phyloP scores from a whole-genome alignment of 2,329 filamentous ascomycete species.

The Aspergillus floridensis region DNA sequence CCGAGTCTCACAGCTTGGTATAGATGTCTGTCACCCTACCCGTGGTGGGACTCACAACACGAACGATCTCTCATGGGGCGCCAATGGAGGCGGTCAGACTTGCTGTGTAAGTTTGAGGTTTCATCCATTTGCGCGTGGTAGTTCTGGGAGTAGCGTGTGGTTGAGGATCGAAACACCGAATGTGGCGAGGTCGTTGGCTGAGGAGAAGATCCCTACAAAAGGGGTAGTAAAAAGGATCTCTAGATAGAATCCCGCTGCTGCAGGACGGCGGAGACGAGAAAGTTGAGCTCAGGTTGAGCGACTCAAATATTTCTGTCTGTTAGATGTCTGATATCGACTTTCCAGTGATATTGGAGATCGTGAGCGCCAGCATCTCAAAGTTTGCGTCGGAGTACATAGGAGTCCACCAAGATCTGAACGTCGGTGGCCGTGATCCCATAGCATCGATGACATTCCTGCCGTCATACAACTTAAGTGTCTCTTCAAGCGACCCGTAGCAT shows the following conservation, averaged over 20 bases:
- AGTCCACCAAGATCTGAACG: constrained; percentile 45
- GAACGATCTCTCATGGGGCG: constrained; percentile 44
- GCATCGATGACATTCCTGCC: too few relatives aligned
- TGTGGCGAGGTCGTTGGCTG: constrained; percentile 38
- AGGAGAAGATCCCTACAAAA: constrained; percentile 26
- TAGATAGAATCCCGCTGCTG: too few relatives aligned
- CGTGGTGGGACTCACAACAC: constrained; percentile 27
- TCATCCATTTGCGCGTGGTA: constrained; percentile 6
- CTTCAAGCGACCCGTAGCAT: too few relatives aligned
- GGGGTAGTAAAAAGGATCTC: too few relatives aligned
- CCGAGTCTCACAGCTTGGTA: constrained; percentile 45
- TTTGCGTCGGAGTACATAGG: constrained; percentile 53
- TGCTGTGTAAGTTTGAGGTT: constrained; percentile 24
- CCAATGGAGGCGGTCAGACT: constrained; percentile 41
- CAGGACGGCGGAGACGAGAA: too few relatives aligned
- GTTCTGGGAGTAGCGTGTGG: constrained; percentile 37
- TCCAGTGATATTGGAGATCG: constrained; percentile 47
- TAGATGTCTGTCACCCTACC: constrained; percentile 34
- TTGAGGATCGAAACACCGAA: constrained; percentile 34
- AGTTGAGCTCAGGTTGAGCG: too few relatives aligned
- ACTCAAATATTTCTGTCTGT: too few relatives aligned
- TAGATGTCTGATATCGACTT: too few relatives aligned
- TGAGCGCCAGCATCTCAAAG: constrained; percentile 39
- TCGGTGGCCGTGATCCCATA: constrained; percentile 27
- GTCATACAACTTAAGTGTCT: too few relatives aligned